phyloP scores from a whole-genome alignment of 164 flowering plant species.

The Aristolochia californica region DNA sequence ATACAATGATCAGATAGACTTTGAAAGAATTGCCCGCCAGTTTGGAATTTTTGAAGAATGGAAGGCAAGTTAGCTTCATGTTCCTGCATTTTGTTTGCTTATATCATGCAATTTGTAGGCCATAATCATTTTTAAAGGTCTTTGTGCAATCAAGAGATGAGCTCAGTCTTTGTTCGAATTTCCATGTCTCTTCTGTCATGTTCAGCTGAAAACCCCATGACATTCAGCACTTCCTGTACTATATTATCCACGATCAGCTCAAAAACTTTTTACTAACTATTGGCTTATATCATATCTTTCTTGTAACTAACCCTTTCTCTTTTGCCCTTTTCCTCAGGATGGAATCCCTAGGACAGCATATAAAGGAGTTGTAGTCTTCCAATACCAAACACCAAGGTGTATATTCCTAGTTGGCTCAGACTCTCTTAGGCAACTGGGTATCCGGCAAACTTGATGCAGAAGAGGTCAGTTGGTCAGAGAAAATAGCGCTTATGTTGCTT shows the following conservation, averaged over 20 bases:
- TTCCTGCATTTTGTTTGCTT: neutral
- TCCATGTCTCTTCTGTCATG: no score
- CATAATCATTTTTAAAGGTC: neutral
- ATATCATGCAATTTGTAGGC: no score
- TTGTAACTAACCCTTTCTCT: neutral
- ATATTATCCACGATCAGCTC: no score
- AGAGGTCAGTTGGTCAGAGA: constrained; percentile 10
- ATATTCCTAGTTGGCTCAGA: constrained; percentile 79
- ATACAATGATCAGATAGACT: constrained; percentile 59
- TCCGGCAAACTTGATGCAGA: constrained; percentile 25
- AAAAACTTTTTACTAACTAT: neutral
- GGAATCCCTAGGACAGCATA: constrained; percentile 90
- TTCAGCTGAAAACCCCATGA: no score
- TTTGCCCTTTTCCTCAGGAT: constrained; percentile 43
- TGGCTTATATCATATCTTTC: neutral
- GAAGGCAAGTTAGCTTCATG: constrained; percentile 47
- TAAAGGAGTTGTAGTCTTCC: constrained; percentile 87
- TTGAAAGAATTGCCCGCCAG: constrained; percentile 63
- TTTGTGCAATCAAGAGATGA: neutral
- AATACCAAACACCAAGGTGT: constrained; percentile 51
- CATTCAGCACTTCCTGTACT: no score
- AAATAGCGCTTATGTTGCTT: no score
- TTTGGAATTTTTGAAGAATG: constrained; percentile 96
- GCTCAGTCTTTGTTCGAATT: no score
- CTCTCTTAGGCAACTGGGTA: constrained; percentile 68